These are phyloP conservation scores for Hibiscus syriacus DNA, from an alignment of 345 rosid genomes.

Conservation along the genomic window DNA sequence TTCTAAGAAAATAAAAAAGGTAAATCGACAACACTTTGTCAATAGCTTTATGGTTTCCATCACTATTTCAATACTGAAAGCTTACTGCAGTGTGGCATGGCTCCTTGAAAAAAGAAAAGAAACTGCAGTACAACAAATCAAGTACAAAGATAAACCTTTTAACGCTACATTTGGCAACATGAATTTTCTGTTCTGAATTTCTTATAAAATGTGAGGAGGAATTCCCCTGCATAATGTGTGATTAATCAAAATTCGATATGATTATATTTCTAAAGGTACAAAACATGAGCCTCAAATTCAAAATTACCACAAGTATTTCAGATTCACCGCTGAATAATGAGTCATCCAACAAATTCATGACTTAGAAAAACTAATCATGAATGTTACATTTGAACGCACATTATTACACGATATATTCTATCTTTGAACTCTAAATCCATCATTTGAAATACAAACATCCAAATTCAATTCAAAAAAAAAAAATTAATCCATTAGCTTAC, in stretches of 20 bases:
- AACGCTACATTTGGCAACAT: background rate
- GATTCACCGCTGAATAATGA: background rate
- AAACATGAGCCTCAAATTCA: background rate
- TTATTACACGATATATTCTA: background rate
- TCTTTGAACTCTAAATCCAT: background rate
- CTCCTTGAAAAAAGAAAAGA: background rate
- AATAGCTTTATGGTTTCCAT: background rate
- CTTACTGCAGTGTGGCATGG: background rate
- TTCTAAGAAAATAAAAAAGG: background rate
- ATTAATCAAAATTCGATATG: background rate
- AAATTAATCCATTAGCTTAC: slow-evolving; percentile 25
- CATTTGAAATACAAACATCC: background rate
- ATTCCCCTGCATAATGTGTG: background rate
- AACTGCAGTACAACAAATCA: background rate
- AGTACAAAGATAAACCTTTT: background rate
- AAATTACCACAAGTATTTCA: background rate
- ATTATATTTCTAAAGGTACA: background rate
- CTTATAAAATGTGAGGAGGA: background rate
- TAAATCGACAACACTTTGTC: background rate
- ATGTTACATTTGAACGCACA: background rate
- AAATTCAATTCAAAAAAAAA: background rate
- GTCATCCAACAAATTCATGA: background rate
- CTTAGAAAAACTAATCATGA: background rate
- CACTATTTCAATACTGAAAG: background rate
- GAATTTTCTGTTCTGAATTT: background rate